Base-by-base conservation (phyloP, 2,329 filamentous ascomycete genomes). In the Paraphoma sp. region DNA sequence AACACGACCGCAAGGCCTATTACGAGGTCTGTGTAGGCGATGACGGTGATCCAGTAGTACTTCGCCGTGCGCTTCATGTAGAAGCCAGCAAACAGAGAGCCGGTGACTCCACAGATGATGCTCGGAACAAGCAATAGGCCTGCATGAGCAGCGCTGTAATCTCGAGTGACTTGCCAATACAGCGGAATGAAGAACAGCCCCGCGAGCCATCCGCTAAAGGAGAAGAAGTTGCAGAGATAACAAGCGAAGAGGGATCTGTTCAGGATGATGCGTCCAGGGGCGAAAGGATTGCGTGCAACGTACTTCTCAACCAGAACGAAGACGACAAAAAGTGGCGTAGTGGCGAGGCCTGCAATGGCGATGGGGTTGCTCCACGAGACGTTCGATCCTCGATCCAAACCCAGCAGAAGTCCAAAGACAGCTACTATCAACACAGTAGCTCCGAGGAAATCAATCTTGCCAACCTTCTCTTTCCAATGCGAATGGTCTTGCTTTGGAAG, bases 341-440 rank as follows among this genome's bases (percentile, higher is more conserved):
- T 68, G 28, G 79, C 78, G 4, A 92, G 80, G 1, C 85, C 83
- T 9, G 82, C 75, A 30, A 90, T 78, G 1, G 89, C 87, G 48
- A 86, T 72, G 1, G 77, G 81, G 45, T 86, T 76, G 9, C 73
- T 80, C 90, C 91, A 93, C 28, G 87, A 86, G 8, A 87, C 79
- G 72, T 93, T 93, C 54, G 87, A 88, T 30, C 90, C 91, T 47
- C 86, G 84, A 71, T 94, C 90, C 12, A 94, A 81, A 10, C 89
- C 89, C 17, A 91, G 75, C 1, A 92, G 81, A 29, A 93, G 81
- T 1, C 84, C 80, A 52, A 89, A 81, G 0, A 92, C 86, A 4
- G 90, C 89, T 2, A 81, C 68, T 28, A 91, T 82, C 14, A 94
- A 84, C 16, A 86, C 81, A 29, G 85, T 75, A 1, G 90, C 90